Base-by-base conservation (phyloP, 2,329 filamentous ascomycete species). In the Knufia petricola region DNA sequence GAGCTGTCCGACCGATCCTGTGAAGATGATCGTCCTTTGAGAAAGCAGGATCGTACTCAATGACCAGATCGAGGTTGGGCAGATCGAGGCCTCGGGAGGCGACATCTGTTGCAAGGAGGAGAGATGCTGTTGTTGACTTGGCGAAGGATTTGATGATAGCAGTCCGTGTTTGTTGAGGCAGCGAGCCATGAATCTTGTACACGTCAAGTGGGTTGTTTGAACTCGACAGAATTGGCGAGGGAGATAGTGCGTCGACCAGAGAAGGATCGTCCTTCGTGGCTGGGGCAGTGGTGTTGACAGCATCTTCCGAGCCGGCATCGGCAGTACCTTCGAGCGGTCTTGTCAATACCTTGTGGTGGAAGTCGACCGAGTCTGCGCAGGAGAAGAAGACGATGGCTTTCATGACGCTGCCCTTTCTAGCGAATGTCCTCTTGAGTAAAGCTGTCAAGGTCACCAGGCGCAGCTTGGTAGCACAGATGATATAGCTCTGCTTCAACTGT, bases 371-470 rank as follows among this genome's bases (percentile, higher is more conserved):
- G 64, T 98, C 92, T 17, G 92, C 89, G 61, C 92, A 98, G 9
- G 90, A 95, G 42, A 98, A 85, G 69, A 98, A 98, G 30, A 98
- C 76, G 52, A 98, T 95, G 19, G 85, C 86, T 66, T 98, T 96
- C 86, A 94, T 95, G 15, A 94, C 85, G 1, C 87, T 87, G 0
- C 88, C 90, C 64, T 85, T 86, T 15, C 89, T 78, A 50, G 87
- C 82, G 65, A 98, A 96, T 0, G 88, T 82, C 15, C 87, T 82
- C 63, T 90, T 94, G 50, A 98, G 72, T 26, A 89, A 78, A 1
- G 87, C 84, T 21, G 88, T 81, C 17, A 98, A 75, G 0, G 90
- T 89, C 2, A 98, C 90, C 2, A 98, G 73, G 26, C 92, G 82
- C 54, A 95, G 72, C 68, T 98, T 98, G 4, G 90, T 82, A 0